Evolutionary conservation across 495 filamentous ascomycete species (phyloP).

Genomic region (Aspergillus baeticus): DNA sequence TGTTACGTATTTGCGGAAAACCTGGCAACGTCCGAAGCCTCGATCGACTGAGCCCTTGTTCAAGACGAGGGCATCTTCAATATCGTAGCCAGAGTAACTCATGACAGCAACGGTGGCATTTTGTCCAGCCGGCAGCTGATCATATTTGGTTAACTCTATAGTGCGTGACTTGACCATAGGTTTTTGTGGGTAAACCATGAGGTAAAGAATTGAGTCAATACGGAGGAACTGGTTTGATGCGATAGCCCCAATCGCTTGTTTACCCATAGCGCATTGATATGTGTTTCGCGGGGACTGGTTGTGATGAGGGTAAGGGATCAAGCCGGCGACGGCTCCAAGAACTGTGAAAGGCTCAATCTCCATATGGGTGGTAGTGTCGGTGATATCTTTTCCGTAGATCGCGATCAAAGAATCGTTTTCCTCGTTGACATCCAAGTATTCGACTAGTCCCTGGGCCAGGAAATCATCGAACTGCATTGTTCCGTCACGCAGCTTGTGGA

Average conservation of each 20-base stretch:
- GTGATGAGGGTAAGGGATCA: slow-evolving; percentile 98
- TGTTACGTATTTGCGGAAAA: slow-evolving; percentile 83
- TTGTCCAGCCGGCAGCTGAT: slow-evolving; percentile 94
- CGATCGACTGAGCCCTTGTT: slow-evolving; percentile 94
- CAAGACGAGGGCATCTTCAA: slow-evolving; percentile 94
- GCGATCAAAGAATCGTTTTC: slow-evolving; percentile 95
- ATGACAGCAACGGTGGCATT: slow-evolving; percentile 97
- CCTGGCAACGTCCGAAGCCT: slow-evolving; percentile 94
- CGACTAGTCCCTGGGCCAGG: slow-evolving; percentile 80
- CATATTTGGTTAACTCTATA: slow-evolving; percentile 95
- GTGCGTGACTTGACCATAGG: slow-evolving; percentile 96
- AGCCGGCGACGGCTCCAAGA: slow-evolving; percentile 91
- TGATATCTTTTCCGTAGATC: slow-evolving; percentile 80
- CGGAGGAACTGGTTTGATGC: slow-evolving; percentile 95
- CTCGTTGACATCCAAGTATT: slow-evolving; percentile 97
- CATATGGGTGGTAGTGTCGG: slow-evolving; percentile 78
- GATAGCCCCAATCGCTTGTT: slow-evolving; percentile 98
- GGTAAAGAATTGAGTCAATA: slow-evolving; percentile 92
- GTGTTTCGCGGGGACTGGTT: slow-evolving; percentile 99
- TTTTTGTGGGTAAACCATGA: slow-evolving; percentile 96
- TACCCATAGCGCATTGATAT: slow-evolving; percentile 99
- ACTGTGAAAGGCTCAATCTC: slow-evolving; percentile 98
- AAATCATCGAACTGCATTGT: slow-evolving; percentile 91
- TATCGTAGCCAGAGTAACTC: slow-evolving; percentile 99
- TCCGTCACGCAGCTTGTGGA: slow-evolving; percentile 76